These are phyloP conservation scores for Fusarium musae DNA, from an alignment of 2,329 filamentous ascomycete species.

Conservation along the genomic window DNA sequence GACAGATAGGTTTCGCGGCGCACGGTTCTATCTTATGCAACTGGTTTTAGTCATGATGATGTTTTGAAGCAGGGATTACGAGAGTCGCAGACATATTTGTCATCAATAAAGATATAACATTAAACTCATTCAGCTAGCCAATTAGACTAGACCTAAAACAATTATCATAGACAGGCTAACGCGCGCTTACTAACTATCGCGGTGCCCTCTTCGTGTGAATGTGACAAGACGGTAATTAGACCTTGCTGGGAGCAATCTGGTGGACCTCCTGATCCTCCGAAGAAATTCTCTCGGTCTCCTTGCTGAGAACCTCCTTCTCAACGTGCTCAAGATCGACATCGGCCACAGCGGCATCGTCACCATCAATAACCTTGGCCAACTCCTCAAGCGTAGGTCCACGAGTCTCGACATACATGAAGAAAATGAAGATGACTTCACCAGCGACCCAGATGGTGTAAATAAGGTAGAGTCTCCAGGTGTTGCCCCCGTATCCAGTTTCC, in stretches of 20 bases:
- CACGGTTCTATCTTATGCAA: too few species aligned
- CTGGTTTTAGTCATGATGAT: too few species aligned
- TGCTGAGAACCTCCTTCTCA: conserved; percentile 57
- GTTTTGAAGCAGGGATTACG: too few species aligned
- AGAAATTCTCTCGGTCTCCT: conserved; percentile 3
- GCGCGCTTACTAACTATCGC: background rate
- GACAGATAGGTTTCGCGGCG: too few species aligned
- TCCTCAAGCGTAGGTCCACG: conserved; percentile 74
- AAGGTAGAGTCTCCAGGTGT: conserved; percentile 73
- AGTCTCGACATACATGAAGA: conserved; percentile 76
- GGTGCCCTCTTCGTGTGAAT: background rate
- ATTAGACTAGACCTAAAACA: background rate
- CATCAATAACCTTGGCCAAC: conserved; percentile 74
- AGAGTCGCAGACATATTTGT: too few species aligned
- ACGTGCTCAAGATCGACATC: conserved; percentile 65
- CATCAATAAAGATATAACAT: background rate
- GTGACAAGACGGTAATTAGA: background rate
- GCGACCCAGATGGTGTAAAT: conserved; percentile 74
- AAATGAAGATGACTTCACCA: conserved; percentile 69
- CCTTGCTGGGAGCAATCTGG: conserved; percentile 4
- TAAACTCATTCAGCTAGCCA: background rate
- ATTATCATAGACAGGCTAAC: background rate
- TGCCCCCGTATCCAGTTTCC: conserved; percentile 62
- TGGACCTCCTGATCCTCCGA: conserved; percentile 12
- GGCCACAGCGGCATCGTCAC: conserved; percentile 64